phyloP scores from a whole-genome alignment of 345 rosid genomes.

The Rhizophora mangle region DNA sequence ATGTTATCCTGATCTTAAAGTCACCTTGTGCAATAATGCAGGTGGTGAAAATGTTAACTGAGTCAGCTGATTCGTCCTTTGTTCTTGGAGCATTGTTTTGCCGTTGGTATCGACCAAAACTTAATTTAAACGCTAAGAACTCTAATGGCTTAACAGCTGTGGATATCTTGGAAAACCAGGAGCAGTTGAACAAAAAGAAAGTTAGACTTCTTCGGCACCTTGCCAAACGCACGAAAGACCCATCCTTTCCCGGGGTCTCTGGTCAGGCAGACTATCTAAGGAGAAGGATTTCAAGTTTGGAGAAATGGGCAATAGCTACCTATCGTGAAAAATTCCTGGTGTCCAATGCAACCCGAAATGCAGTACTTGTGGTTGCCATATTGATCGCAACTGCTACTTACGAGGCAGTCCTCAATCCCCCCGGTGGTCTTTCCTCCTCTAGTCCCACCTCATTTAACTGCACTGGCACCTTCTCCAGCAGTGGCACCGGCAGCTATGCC shows the following conservation, averaged over 20 bases:
- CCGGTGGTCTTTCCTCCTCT: neutral
- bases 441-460: neutral
- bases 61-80: too few species aligned
- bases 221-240: too few species aligned
- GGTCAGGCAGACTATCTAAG: neutral
- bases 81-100: too few species aligned
- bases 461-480: neutral
- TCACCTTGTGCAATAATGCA: too few species aligned
- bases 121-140: too few species aligned
- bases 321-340: neutral
- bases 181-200: too few species aligned
- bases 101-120: too few species aligned
- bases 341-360: conserved; percentile 22
- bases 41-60: too few species aligned
- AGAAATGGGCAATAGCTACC: neutral
- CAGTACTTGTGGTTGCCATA: conserved; percentile 28
- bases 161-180: too few species aligned
- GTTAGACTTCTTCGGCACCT: too few species aligned
- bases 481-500: neutral
- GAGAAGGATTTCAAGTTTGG: neutral
- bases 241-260: neutral
- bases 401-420: neutral
- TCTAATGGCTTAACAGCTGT: too few species aligned
- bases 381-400: conserved; percentile 35
- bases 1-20: too few species aligned